A percentile compares a stretch with the other conserved stretches of the same genome.
Conservation (phyloP, 768 basidiomycete genomes). For the Podaxis sp. region DNA sequence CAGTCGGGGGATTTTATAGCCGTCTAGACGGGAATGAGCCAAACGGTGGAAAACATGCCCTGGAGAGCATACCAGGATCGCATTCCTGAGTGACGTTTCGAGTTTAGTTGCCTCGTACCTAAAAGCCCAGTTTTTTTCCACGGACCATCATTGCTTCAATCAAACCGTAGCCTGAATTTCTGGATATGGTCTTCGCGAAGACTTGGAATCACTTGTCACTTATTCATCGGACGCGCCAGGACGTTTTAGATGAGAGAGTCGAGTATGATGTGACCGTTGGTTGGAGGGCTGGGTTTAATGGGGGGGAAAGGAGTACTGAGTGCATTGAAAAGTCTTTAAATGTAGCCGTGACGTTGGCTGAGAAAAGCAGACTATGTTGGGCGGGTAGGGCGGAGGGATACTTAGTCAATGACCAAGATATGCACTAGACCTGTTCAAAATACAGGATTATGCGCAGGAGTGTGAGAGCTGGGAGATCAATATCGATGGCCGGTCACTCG, state of each 20-base stretch:
- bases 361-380: background rate
- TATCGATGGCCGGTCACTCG: background rate
- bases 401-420: background rate
- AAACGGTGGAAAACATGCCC: slow-evolving; percentile 8
- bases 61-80: slow-evolving; percentile 9
- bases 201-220: background rate
- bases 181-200: background rate
- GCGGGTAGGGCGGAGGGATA: background rate
- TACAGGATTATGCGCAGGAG: background rate
- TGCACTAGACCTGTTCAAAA: background rate
- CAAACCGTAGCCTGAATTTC: background rate
- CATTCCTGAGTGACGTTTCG: slow-evolving; percentile 1
- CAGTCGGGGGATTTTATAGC: background rate
- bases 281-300: background rate
- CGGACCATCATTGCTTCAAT: slow-evolving; percentile 1
- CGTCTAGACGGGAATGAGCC: background rate
- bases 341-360: background rate
- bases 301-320: background rate
- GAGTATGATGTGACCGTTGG: too few relatives aligned
- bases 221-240: too few relatives aligned
- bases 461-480: background rate
- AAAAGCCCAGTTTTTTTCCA: slow-evolving; percentile 8
- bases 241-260: too few relatives aligned
- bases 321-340: background rate
- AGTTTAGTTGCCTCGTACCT: slow-evolving; percentile 8